Evolutionary conservation across 805 yeast species (phyloP).

Genomic region (Suhomyces prunicola): DNA sequence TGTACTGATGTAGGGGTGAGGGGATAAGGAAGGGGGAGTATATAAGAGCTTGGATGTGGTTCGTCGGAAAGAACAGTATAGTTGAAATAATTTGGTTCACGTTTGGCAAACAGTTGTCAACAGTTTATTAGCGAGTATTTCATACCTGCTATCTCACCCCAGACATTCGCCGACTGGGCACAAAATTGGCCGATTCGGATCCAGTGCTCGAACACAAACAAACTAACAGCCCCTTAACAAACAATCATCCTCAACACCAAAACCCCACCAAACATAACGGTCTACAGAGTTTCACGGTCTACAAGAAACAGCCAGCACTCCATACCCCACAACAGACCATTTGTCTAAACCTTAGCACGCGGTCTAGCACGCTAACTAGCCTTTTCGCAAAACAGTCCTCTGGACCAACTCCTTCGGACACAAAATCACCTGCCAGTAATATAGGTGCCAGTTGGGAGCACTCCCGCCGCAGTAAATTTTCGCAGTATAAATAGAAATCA

Average conservation of each 20-base stretch:
- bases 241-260: not conserved
- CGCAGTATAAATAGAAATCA: slow-evolving; percentile 2
- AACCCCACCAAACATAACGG: too few relatives aligned
- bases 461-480: not conserved
- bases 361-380: not conserved
- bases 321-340: not conserved
- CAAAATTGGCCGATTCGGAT: not conserved
- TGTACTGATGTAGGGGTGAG: not conserved
- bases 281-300: not conserved
- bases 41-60: not conserved
- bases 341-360: not conserved
- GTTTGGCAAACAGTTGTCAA: not conserved
- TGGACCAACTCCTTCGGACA: not conserved
- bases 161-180: not conserved
- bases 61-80: too few relatives aligned
- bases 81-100: not conserved
- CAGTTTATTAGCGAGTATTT: not conserved
- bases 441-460: slow-evolving; percentile 1
- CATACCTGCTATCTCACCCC: not conserved
- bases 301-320: not conserved
- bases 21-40: not conserved
- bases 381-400: not conserved
- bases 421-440: not conserved
- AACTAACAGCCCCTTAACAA: slow-evolving; percentile 1
- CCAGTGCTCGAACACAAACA: slow-evolving; percentile 1